Percentiles rank a stretch among this genome's conserved stretches.
These are phyloP conservation scores for Gnetum montanum DNA, from an alignment of 75 land plant genomes.

Conservation along the genomic window DNA sequence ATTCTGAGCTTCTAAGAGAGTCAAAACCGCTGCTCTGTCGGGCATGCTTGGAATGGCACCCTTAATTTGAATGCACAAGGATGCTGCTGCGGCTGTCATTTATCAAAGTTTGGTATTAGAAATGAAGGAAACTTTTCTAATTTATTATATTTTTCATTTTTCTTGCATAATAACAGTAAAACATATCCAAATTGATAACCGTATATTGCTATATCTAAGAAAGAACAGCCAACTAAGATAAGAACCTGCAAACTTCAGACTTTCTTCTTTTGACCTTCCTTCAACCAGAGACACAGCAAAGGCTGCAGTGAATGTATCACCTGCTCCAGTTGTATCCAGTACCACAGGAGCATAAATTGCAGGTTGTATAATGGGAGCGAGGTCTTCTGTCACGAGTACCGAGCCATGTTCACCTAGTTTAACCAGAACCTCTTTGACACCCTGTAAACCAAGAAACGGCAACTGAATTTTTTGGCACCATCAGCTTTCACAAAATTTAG, in stretches of 20 bases:
- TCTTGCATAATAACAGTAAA: too few relatives aligned
- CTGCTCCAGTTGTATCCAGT: slow-evolving; percentile 94
- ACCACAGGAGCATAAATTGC: slow-evolving; percentile 57
- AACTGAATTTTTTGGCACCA: too few relatives aligned
- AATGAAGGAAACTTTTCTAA: too few relatives aligned
- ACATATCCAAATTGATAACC: too few relatives aligned
- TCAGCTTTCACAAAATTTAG: too few relatives aligned
- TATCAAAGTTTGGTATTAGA: too few relatives aligned
- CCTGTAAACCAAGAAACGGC: too few relatives aligned
- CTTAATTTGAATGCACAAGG: slow-evolving; percentile 84
- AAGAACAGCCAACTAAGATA: too few relatives aligned
- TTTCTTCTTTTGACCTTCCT: slow-evolving; percentile 52
- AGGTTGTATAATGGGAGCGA: slow-evolving; percentile 55
- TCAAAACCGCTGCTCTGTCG: slow-evolving; percentile 49
- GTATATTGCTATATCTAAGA: too few relatives aligned
- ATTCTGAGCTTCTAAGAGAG: slow-evolving; percentile 25
- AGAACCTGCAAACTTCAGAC: slow-evolving; percentile 79
- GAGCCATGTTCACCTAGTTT: slow-evolving; percentile 84
- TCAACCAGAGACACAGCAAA: slow-evolving; percentile 88
- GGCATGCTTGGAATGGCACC: slow-evolving; percentile 99
- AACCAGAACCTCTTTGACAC: slow-evolving; percentile 73
- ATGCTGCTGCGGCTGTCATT: slow-evolving; percentile 89
- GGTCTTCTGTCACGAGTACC: slow-evolving; percentile 55
- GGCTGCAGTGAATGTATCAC: slow-evolving; percentile 91
- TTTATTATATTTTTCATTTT: too few relatives aligned